phyloP scores from a whole-genome alignment of 2,329 filamentous ascomycete species.

The Ceratocystis destructans region DNA sequence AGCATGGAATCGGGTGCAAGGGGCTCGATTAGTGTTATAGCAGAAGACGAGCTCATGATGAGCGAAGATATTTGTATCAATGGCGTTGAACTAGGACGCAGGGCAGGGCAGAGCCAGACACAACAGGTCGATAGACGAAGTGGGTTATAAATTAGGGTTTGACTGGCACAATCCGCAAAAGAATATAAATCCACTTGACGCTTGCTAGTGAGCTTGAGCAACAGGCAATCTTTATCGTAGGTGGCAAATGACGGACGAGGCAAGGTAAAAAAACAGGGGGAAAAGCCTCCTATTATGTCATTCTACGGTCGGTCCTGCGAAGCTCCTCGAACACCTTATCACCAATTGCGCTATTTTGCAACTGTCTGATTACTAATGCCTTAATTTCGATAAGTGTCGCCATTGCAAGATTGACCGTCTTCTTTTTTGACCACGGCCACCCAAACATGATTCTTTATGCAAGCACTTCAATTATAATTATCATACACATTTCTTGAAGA shows the following conservation, averaged over 20 bases:
- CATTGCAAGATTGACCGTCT: background rate
- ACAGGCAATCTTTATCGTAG: background rate
- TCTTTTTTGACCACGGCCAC: background rate
- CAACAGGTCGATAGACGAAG: background rate
- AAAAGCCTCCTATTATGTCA: too few species aligned
- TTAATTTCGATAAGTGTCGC: background rate
- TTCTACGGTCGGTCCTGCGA: background rate
- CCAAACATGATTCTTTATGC: background rate
- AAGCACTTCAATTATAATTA: background rate
- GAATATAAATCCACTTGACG: background rate
- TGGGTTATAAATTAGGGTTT: background rate
- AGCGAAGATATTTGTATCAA: background rate
- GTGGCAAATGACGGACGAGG: too few species aligned
- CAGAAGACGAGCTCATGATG: constrained; percentile 9
- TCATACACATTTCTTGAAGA: background rate
- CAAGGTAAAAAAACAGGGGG: too few species aligned
- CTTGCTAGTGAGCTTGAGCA: background rate
- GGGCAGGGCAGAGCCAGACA: background rate
- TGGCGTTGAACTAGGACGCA: background rate
- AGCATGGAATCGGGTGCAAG: constrained; percentile 48
- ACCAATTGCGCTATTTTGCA: background rate
- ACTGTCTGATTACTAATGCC: constrained; percentile 9
- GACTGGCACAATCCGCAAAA: background rate
- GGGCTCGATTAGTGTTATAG: constrained; percentile 21
- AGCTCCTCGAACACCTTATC: background rate